Conservation (phyloP, 2,329 filamentous ascomycete species). For the Rhynchosporium secalis region DNA sequence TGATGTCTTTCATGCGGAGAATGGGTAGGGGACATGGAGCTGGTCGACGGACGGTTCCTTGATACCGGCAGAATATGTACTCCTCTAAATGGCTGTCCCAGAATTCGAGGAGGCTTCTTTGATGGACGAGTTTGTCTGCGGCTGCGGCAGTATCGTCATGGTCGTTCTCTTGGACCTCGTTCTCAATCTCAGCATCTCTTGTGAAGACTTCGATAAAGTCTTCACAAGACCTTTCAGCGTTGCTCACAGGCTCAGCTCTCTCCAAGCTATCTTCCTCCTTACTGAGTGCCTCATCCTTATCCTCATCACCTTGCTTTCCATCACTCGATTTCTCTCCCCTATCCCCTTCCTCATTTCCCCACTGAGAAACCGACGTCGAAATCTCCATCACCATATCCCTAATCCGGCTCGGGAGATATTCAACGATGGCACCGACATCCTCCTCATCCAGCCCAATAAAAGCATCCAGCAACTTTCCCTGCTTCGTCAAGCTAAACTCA, state of each 20-base stretch:
- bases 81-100: not conserved
- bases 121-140: not conserved
- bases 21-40: not conserved
- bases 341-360: not conserved
- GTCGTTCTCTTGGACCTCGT: not conserved
- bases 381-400: not conserved
- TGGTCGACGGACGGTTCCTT: not conserved
- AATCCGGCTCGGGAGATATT: not conserved
- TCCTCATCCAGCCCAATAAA: not conserved
- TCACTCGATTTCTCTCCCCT: not conserved
- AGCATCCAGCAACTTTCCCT: not conserved
- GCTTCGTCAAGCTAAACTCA: not conserved
- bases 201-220: too few relatives aligned
- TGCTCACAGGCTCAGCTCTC: too few relatives aligned
- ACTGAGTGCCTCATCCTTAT: too few relatives aligned
- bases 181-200: not conserved
- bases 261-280: too few relatives aligned
- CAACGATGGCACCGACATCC: not conserved
- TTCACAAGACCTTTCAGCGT: too few relatives aligned
- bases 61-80: slow-evolving; percentile 7
- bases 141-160: not conserved
- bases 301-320: too few relatives aligned
- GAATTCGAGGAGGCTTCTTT: not conserved
- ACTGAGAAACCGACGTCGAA: not conserved
- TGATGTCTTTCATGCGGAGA: not conserved